These are phyloP conservation scores for Sapria himalayana DNA, from an alignment of 345 rosid species.

Conservation along the genomic window DNA sequence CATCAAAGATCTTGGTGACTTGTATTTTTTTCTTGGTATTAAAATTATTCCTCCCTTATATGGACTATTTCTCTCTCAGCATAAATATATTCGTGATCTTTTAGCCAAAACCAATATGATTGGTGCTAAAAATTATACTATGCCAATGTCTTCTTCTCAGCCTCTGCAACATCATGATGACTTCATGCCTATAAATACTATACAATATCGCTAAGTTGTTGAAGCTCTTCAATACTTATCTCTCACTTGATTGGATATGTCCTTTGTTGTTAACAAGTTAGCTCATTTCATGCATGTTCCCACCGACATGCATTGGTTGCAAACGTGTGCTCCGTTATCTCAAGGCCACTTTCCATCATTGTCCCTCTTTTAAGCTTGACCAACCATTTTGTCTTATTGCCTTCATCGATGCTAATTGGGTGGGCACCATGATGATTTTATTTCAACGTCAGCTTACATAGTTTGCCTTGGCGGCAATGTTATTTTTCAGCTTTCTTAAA, in stretches of 20 bases:
- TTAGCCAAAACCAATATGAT: background rate
- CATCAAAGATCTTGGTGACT: too few species aligned
- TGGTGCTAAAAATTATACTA: too few species aligned
- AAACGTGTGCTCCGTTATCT: too few species aligned
- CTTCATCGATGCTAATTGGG: background rate
- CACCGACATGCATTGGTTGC: too few species aligned
- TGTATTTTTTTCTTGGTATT: background rate
- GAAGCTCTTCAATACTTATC: background rate
- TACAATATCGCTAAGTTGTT: background rate
- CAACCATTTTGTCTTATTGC: background rate
- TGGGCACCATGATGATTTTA: background rate
- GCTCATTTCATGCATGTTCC: too few species aligned
- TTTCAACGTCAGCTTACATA: background rate
- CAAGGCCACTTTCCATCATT: background rate
- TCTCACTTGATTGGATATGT: background rate
- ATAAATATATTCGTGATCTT: background rate
- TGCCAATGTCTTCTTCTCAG: too few species aligned
- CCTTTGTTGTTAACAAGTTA: background rate
- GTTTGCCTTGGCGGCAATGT: background rate
- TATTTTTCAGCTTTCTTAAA: background rate
- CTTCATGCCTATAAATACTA: background rate
- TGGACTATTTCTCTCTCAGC: background rate
- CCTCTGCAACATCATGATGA: too few species aligned
- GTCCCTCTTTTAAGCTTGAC: background rate
- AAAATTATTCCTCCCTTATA: background rate